Percentiles rank a stretch among this genome's conserved stretches.
Conservation (phyloP, 2,329 filamentous ascomycete genomes). For the Arthroderma sp. region DNA sequence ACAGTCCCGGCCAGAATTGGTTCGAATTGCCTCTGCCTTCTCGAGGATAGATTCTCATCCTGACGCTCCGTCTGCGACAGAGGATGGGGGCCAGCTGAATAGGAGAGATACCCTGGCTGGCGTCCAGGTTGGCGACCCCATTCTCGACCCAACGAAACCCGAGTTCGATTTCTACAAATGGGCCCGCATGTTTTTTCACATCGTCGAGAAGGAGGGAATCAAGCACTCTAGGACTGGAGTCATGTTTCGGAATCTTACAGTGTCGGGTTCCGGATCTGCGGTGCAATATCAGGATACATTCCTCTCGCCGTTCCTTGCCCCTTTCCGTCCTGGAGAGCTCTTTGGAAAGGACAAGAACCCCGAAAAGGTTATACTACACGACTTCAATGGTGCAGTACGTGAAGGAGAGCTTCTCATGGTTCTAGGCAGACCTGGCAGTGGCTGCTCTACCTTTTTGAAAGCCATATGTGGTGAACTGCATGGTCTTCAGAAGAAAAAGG, state of each 20-base stretch:
- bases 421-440: constrained; percentile 31
- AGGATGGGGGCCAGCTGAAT: constrained; percentile 5
- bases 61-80: not conserved
- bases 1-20: constrained; percentile 10
- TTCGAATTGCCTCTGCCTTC: constrained; percentile 13
- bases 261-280: constrained; percentile 54
- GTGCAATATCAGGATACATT: constrained; percentile 60
- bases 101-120: constrained; percentile 27
- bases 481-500: constrained; percentile 58
- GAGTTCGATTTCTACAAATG: constrained; percentile 46
- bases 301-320: constrained; percentile 45
- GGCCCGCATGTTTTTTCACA: constrained; percentile 37
- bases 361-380: constrained; percentile 44
- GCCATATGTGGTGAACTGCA: constrained; percentile 71
- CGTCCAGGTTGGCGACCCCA: constrained; percentile 35
- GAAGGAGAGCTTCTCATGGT: constrained; percentile 38
- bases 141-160: constrained; percentile 41
- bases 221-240: constrained; percentile 46
- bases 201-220: constrained; percentile 46
- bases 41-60: constrained; percentile 9
- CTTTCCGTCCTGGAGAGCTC: constrained; percentile 46
- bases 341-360: constrained; percentile 36
- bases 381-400: constrained; percentile 43
- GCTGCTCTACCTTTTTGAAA: constrained; percentile 74
- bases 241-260: constrained; percentile 52